These are phyloP conservation scores for Dothideomycetes sp. DNA, from an alignment of 2,329 filamentous ascomycete species.

Conservation along the genomic window DNA sequence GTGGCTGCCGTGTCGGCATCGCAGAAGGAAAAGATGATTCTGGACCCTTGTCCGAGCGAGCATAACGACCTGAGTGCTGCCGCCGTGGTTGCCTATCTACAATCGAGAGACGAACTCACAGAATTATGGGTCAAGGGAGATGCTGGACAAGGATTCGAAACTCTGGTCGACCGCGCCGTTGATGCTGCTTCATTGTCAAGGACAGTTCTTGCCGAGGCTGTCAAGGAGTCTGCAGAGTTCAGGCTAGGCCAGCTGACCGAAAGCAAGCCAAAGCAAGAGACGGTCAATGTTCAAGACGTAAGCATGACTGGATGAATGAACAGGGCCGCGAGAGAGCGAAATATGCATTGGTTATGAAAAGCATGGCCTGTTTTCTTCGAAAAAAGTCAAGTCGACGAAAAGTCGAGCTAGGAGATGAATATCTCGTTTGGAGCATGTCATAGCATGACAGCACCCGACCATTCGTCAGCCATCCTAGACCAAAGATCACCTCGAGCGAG, in stretches of 20 bases:
- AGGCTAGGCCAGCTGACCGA: slow-evolving; percentile 20
- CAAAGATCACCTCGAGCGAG: no score
- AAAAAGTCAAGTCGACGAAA: no score
- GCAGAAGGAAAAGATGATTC: slow-evolving; percentile 44
- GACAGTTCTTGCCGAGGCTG: slow-evolving; percentile 51
- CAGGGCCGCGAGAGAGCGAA: no score
- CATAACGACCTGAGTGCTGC: slow-evolving; percentile 69
- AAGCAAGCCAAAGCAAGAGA: slow-evolving; percentile 4
- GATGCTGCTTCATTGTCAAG: slow-evolving; percentile 52
- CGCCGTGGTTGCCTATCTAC: slow-evolving; percentile 84
- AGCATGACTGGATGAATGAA: slow-evolving; percentile 26
- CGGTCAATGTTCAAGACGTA: slow-evolving; percentile 17
- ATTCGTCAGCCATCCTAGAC: no score
- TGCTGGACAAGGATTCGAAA: slow-evolving; percentile 38
- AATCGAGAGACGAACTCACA: slow-evolving; percentile 79
- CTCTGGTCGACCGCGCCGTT: slow-evolving; percentile 54
- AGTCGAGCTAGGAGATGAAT: no score
- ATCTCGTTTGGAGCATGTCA: no score
- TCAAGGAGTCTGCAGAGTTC: slow-evolving; percentile 46
- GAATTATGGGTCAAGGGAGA: slow-evolving; percentile 89
- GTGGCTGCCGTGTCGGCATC: slow-evolving; percentile 54
- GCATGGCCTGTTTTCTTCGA: no score
- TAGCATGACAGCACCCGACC: no score
- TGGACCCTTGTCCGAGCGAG: slow-evolving; percentile 77
- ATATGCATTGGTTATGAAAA: no score